These are phyloP conservation scores for Pouteria glomerata DNA, from an alignment of 148 eudicot species.

Conservation along the genomic window DNA sequence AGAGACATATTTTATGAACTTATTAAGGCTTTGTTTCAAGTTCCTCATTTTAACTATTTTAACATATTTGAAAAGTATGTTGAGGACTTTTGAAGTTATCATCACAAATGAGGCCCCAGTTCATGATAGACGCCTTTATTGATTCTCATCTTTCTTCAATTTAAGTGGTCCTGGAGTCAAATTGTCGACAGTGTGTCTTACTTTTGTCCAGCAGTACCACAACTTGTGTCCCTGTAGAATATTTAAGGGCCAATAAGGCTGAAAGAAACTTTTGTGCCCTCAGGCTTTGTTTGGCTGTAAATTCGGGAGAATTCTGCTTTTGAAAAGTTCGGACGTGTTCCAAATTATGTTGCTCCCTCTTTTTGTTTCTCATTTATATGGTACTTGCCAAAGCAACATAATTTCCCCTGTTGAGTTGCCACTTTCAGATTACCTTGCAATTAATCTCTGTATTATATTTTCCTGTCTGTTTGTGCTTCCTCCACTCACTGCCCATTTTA, in stretches of 20 bases:
- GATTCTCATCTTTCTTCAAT: slow-evolving; percentile 8
- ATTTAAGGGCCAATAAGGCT: slow-evolving; percentile 31
- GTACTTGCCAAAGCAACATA: background rate
- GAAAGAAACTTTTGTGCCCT: slow-evolving; percentile 30
- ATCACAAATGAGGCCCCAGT: slow-evolving; percentile 13
- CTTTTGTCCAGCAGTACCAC: slow-evolving; percentile 38
- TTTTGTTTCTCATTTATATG: too few relatives aligned
- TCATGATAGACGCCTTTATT: slow-evolving; percentile 10
- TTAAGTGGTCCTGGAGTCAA: slow-evolving; percentile 35
- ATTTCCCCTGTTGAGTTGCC: background rate
- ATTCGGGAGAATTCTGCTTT: slow-evolving; percentile 15
- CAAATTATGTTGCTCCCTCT: background rate
- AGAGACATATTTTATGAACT: too few relatives aligned
- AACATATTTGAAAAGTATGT: slow-evolving; percentile 9
- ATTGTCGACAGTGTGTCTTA: slow-evolving; percentile 25
- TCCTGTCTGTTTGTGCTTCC: too few relatives aligned
- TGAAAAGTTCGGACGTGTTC: background rate
- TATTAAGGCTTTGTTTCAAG: too few relatives aligned
- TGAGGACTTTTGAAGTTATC: slow-evolving; percentile 14
- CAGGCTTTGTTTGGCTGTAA: slow-evolving; percentile 21
- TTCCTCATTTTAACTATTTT: background rate
- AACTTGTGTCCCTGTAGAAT: slow-evolving; percentile 30
- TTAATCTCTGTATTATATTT: too few relatives aligned
- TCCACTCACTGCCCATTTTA: background rate
- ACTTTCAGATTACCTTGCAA: background rate